These are phyloP conservation scores for Penicillium sp. DNA, from an alignment of 2,329 filamentous ascomycete genomes.

Conservation along the genomic window DNA sequence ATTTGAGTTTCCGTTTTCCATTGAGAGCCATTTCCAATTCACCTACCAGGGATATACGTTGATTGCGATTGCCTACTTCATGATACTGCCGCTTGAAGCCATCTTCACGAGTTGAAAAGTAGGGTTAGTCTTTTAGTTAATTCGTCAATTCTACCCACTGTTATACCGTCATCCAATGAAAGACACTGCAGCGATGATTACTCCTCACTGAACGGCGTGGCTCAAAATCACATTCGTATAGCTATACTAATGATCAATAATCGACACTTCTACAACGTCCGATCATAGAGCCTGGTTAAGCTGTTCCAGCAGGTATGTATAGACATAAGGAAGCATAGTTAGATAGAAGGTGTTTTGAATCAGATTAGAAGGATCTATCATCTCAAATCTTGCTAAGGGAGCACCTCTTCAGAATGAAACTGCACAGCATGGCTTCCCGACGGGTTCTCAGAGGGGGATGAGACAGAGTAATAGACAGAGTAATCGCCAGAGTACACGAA, in stretches of 20 bases:
- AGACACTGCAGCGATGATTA: no score
- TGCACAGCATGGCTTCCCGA: not conserved
- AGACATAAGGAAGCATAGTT: not conserved
- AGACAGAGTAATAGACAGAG: not conserved
- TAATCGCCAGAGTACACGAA: no score
- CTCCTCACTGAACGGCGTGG: no score
- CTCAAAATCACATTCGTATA: not conserved
- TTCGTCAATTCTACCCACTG: no score
- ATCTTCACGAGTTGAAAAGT: no score
- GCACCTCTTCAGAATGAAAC: not conserved
- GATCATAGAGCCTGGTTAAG: not conserved
- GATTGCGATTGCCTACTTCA: no score
- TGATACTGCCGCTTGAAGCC: no score
- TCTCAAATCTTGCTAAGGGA: not conserved
- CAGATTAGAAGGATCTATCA: not conserved
- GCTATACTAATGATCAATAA: not conserved
- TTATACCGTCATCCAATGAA: no score
- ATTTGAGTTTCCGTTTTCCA: no score
- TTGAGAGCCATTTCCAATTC: no score
- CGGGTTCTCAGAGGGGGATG: not conserved
- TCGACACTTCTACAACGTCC: not conserved
- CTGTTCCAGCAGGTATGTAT: not conserved
- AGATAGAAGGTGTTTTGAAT: not conserved
- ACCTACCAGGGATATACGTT: no score
- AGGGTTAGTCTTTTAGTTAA: no score